A percentile compares a stretch with the other conserved stretches of the same genome.
Evolutionary conservation across 1,284 basidiomycete genomes (phyloP).

Genomic region (Cryptococcus neoformans): DNA sequence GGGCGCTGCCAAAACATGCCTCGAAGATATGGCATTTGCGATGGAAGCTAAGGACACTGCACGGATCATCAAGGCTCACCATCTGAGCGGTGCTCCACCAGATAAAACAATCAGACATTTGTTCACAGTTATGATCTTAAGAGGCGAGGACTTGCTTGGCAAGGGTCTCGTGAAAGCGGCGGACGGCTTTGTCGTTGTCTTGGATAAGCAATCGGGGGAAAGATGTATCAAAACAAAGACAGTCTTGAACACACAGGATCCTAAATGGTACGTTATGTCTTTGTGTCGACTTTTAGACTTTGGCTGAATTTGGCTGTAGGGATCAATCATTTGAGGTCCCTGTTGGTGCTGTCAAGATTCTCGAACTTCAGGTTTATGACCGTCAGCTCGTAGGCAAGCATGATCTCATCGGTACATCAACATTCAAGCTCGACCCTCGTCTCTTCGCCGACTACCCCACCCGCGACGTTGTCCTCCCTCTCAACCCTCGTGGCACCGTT

Average conservation of each 20-base stretch:
- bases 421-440: slow-evolving; percentile 42
- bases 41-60: slow-evolving; percentile 45
- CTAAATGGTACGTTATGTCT: slow-evolving; percentile 33
- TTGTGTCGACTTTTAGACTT: neutral
- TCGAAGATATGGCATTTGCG: slow-evolving; percentile 41
- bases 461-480: slow-evolving; percentile 40
- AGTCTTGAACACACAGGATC: slow-evolving; percentile 42
- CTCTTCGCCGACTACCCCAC: slow-evolving; percentile 23
- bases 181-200: slow-evolving; percentile 41
- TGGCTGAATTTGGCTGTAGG: slow-evolving; percentile 13
- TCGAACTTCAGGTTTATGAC: slow-evolving; percentile 42
- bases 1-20: slow-evolving; percentile 32
- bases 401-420: slow-evolving; percentile 35
- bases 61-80: slow-evolving; percentile 33
- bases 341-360: slow-evolving; percentile 25
- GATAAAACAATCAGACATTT: slow-evolving; percentile 20
- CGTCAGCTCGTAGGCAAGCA: slow-evolving; percentile 48
- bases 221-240: slow-evolving; percentile 46
- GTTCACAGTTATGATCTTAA: slow-evolving; percentile 36
- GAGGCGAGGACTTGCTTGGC: slow-evolving; percentile 41
- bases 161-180: slow-evolving; percentile 32
- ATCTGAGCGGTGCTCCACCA: slow-evolving; percentile 1
- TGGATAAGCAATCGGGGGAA: slow-evolving; percentile 32
- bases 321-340: slow-evolving; percentile 44
- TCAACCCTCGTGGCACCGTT: slow-evolving; percentile 39